These are phyloP conservation scores for Seiridium cupressi DNA, from an alignment of 2,329 filamentous ascomycete genomes.

Conservation along the genomic window DNA sequence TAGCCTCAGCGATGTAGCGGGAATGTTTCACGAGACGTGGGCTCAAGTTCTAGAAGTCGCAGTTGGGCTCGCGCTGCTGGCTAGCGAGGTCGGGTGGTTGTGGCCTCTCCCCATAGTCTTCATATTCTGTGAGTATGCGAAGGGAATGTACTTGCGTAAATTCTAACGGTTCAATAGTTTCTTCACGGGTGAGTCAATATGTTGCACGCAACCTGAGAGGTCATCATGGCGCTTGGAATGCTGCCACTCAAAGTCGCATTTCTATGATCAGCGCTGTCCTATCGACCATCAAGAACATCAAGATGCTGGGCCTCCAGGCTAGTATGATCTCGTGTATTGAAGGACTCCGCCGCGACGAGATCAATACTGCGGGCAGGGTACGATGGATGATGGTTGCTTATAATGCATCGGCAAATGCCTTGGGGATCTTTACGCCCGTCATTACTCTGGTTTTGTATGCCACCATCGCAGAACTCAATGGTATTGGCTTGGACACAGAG, in stretches of 20 bases:
- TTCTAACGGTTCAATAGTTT: slow-evolving; percentile 22
- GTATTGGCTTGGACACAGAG: slow-evolving; percentile 25
- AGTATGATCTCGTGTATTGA: slow-evolving; percentile 18
- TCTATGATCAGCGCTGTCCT: slow-evolving; percentile 29
- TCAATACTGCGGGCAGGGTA: slow-evolving; percentile 28
- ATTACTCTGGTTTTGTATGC: slow-evolving; percentile 35
- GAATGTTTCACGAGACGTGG: slow-evolving; percentile 42
- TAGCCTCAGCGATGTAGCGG: slow-evolving; percentile 25
- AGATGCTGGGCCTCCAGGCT: slow-evolving; percentile 30
- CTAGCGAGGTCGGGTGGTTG: slow-evolving; percentile 38
- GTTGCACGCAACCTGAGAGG: slow-evolving; percentile 28
- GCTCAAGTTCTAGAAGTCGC: slow-evolving; percentile 38
- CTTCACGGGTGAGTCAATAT: slow-evolving; percentile 34
- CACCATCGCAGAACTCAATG: slow-evolving; percentile 18
- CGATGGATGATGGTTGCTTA: slow-evolving; percentile 40
- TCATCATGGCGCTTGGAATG: slow-evolving; percentile 34
- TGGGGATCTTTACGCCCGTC: slow-evolving; percentile 39
- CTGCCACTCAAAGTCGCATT: slow-evolving; percentile 34
- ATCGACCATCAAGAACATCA: slow-evolving; percentile 31
- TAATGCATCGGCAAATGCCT: slow-evolving; percentile 37
- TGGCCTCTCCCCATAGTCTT: slow-evolving; percentile 37
- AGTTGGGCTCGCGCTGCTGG: slow-evolving; percentile 36
- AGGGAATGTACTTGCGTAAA: not conserved
- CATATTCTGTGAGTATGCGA: slow-evolving; percentile 34
- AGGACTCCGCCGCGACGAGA: slow-evolving; percentile 29